Evolutionary conservation across 169 alveolate genomes (phyloP).

Genomic region (Plasmodium cynomolgi): DNA sequence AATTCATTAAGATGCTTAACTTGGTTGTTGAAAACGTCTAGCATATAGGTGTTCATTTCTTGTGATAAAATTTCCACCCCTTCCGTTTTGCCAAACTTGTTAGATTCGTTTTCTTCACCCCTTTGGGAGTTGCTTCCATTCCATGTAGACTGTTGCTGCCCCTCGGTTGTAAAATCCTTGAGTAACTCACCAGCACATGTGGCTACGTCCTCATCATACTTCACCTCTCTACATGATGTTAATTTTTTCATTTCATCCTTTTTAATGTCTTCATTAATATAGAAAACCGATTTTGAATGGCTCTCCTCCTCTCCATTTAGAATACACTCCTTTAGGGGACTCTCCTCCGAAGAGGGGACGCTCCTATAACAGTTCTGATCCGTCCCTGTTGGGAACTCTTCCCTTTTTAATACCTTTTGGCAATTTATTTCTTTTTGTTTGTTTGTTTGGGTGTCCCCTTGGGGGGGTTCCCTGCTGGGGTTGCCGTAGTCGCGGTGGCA

Average conservation of each 20-base stretch:
- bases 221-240: background rate
- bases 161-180: background rate
- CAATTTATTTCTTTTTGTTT: background rate
- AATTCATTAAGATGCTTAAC: conserved; percentile 20
- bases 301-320: background rate
- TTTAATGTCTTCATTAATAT: conserved; percentile 19
- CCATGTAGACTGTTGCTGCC: background rate
- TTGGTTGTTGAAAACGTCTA: conserved; percentile 16
- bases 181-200: background rate
- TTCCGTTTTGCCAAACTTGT: background rate
- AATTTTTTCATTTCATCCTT: conserved; percentile 6
- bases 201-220: background rate
- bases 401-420: background rate
- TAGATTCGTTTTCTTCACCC: background rate
- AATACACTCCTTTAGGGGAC: background rate
- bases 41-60: conserved; percentile 34
- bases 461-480: background rate
- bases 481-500: too few relatives aligned
- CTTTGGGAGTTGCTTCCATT: background rate
- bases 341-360: background rate
- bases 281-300: background rate
- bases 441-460: background rate
- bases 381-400: background rate
- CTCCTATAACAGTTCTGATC: background rate
- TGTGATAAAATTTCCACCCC: conserved; percentile 12